Conservation (phyloP, 2,329 filamentous ascomycete species). For the Colletotrichum orbiculare region DNA sequence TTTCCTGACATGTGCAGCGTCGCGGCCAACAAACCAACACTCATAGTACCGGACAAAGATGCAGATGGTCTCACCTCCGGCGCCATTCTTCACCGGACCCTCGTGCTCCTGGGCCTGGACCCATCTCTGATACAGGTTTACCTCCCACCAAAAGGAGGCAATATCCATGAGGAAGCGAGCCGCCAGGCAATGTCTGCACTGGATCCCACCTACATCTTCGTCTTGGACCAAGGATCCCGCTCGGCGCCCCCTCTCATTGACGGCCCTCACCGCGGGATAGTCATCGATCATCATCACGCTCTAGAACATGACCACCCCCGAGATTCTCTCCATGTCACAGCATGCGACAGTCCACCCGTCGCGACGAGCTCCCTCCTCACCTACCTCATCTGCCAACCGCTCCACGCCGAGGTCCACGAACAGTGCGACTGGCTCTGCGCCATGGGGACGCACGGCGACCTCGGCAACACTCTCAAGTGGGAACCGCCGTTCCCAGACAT, state of each 20-base stretch:
- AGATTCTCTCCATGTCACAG: slow-evolving; percentile 66
- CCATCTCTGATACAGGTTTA: slow-evolving; percentile 65
- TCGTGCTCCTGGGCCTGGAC: slow-evolving; percentile 67
- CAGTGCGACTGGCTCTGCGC: slow-evolving; percentile 71
- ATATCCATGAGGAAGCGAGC: slow-evolving; percentile 66
- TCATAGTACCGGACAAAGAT: slow-evolving; percentile 77
- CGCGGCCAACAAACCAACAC: slow-evolving; percentile 57
- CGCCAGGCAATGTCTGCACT: slow-evolving; percentile 62
- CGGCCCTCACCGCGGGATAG: slow-evolving; percentile 59
- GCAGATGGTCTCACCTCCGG: slow-evolving; percentile 75
- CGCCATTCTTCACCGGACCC: slow-evolving; percentile 69
- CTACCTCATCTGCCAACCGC: slow-evolving; percentile 69
- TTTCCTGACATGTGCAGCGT: slow-evolving; percentile 54
- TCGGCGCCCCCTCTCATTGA: slow-evolving; percentile 63
- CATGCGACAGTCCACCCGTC: slow-evolving; percentile 72
- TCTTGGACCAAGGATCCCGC: slow-evolving; percentile 52
- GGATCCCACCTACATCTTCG: slow-evolving; percentile 50
- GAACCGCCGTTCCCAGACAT: slow-evolving; percentile 74
- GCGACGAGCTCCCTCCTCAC: slow-evolving; percentile 73
- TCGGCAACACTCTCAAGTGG: slow-evolving; percentile 75
- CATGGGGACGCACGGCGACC: slow-evolving; percentile 74
- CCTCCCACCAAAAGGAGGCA: slow-evolving; percentile 68
- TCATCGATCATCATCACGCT: slow-evolving; percentile 76
- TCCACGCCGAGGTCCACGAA: slow-evolving; percentile 61
- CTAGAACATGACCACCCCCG: slow-evolving; percentile 65